Percentiles rank a stretch among this genome's conserved stretches.
These are phyloP conservation scores for Litsea cubeba DNA, from an alignment of 164 flowering plant species.

Conservation along the genomic window DNA sequence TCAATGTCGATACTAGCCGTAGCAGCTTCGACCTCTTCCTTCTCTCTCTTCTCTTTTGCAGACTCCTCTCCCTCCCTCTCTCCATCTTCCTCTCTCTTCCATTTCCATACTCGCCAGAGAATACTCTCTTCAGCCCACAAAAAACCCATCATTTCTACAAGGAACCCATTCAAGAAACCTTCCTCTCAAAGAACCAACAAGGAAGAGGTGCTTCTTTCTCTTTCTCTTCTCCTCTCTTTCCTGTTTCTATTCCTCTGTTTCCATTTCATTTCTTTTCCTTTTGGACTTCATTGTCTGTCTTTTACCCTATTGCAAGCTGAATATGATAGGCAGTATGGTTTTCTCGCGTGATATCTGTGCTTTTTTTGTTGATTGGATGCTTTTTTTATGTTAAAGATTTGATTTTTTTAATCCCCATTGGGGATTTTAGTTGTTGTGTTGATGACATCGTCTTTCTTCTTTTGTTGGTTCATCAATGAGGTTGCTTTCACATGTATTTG, in stretches of 20 bases:
- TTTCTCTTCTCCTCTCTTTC: background rate
- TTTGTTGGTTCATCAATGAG: too few species aligned
- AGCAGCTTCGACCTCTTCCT: slow-evolving; percentile 13
- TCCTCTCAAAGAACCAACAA: slow-evolving; percentile 2
- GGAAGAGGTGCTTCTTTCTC: slow-evolving; percentile 17
- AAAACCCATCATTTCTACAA: background rate
- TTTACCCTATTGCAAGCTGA: too few species aligned
- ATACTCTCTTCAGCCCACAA: background rate
- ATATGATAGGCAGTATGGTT: too few species aligned
- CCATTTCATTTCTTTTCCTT: too few species aligned
- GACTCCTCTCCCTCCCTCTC: slow-evolving; percentile 3
- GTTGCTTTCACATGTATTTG: too few species aligned
- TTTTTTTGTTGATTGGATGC: too few species aligned
- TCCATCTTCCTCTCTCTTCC: slow-evolving; percentile 1
- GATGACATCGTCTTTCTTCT: too few species aligned
- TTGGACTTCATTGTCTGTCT: too few species aligned
- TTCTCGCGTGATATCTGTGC: background rate
- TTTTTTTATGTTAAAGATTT: too few species aligned
- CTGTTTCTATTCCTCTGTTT: background rate
- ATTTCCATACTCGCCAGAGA: slow-evolving; percentile 9
- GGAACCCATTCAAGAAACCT: slow-evolving; percentile 3
- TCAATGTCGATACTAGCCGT: slow-evolving; percentile 10
- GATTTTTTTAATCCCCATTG: too few species aligned
- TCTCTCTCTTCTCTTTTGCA: slow-evolving; percentile 6
- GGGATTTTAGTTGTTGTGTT: too few species aligned